Base-by-base conservation (phyloP, 345 rosid species). In the Murraya koenigii region DNA sequence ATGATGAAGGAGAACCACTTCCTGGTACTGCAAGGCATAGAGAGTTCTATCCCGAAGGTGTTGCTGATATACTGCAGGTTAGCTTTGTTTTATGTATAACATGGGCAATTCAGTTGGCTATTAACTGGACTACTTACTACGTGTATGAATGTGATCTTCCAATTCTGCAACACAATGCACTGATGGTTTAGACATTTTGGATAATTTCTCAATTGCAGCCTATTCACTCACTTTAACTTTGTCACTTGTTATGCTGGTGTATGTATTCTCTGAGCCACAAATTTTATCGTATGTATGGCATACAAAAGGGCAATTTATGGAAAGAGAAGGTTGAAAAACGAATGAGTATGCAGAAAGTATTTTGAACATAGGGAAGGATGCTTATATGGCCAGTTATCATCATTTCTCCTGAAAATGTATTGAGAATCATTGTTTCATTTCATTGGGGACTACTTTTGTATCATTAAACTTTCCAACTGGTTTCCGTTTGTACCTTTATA, bases 31-130 rank as follows among this genome's bases (percentile, higher is more conserved):
- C 97, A 79, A 91, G 98, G 78, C 99, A 96, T 78, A 88, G 99
- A 80, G 99, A 96, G 86, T 96, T 96, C 87, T 96, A 96, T 85
- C 99, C 99, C 6, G 99, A 96, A 89, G 99, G 99, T 72, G 97
- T 96, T 65, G 98, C 99, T 62, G 87, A 87, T 79, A 83, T 87
- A 79, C 97, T 96, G 41, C 88, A 91, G 97, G 99, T 90, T 72
- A 75, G 89, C 80, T 82, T n/a, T 80, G 52, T 56, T 75, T 30
- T 62, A 41, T 79, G 62, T 58, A 3, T 44, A 14, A 66, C 32
- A 55, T 69, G 28, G 38, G 36, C n/a, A 59, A 76, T 56, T 41
- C 14, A 32, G 33, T 59, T 59, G 52, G 22, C 44, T 41, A 44
- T 26, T 68, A 32, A 23, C 10, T 25, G 71, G 55, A 25, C 3